Base-by-base conservation (phyloP, 345 rosid species). In the Eucalyptus marginata region DNA sequence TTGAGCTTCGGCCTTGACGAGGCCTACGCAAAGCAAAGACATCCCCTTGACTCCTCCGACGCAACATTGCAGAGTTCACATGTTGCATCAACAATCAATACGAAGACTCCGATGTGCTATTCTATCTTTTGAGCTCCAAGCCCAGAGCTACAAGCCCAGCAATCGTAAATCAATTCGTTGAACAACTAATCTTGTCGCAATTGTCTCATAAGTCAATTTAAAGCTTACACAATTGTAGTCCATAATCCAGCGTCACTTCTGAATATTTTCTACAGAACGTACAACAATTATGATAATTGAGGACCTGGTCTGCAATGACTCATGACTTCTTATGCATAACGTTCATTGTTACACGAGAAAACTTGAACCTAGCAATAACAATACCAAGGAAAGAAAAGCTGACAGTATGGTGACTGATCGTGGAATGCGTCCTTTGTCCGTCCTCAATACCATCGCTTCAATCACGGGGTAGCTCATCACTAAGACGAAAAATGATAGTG, bases 401-500 rank as follows among this genome's bases (percentile, higher is more conserved):
- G 93, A 94, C 4, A 89, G 49, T 5, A 88, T n/a, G 8, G 91
- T 90, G n/a, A 91, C 90, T 4, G 89, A 88, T 25, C 54, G 54
- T 36, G 94, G 81, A 88, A 94, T 87, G 2, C 94, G 86, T 5
- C 94, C 94, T 43, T 89, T 90, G 88, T 93, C 95, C 88, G 87
- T 93, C 92, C 93, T 90, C n/a, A 90, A 5, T 1, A 90, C 22
- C 92, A 93, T 92, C 52, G 95, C 96, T 90, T 93, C 95, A 86
- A 94, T 87, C 7, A 93, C 47, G 4, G 94, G 89, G 29, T 90
- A 91, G 86, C 92, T 90, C 88, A 91, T 40, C 3, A 58, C 44
- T 43, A 93, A 51, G n/a, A 94, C 88, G 87, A 91, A 94, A 58
- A 88, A 22, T 8, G 96, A 92, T 2, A 94, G 87, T 2, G 89